These are phyloP conservation scores for Colletotrichum tropicicola DNA, from an alignment of 2,329 filamentous ascomycete species.

Conservation along the genomic window DNA sequence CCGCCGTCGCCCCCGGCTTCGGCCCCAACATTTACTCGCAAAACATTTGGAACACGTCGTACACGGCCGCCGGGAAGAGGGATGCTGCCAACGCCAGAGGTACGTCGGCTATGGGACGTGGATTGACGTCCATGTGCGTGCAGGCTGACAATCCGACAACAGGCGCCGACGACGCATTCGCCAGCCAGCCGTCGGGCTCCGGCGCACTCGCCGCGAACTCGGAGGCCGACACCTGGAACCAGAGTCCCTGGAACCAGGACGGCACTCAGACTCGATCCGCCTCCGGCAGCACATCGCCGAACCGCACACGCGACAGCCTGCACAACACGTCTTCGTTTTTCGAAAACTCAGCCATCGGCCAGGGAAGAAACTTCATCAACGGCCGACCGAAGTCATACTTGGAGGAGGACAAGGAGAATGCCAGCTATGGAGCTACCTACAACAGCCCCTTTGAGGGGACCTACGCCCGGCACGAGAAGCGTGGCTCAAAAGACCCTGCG, in stretches of 20 bases:
- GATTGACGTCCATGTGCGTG: slow-evolving; percentile 9
- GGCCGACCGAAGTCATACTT: slow-evolving; percentile 43
- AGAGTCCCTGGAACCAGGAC: slow-evolving; percentile 68
- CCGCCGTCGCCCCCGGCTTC: slow-evolving; percentile 47
- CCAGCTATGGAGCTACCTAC: slow-evolving; percentile 37
- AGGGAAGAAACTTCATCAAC: slow-evolving; percentile 42
- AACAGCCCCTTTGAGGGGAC: slow-evolving; percentile 26
- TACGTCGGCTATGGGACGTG: slow-evolving; percentile 43
- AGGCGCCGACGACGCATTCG: slow-evolving; percentile 21
- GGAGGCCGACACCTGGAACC: slow-evolving; percentile 71
- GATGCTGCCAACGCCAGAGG: slow-evolving; percentile 54
- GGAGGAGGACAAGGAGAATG: slow-evolving; percentile 49
- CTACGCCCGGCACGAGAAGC: slow-evolving; percentile 36
- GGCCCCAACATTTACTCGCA: slow-evolving; percentile 45
- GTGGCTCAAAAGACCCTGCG: slow-evolving; percentile 46
- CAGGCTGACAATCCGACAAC: slow-evolving; percentile 37
- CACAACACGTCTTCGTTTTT: slow-evolving; percentile 56
- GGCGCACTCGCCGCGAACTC: slow-evolving; percentile 74
- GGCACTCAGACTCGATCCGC: slow-evolving; percentile 51
- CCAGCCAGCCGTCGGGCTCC: slow-evolving; percentile 68
- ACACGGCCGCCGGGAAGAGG: slow-evolving; percentile 50
- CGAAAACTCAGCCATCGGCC: slow-evolving; percentile 56
- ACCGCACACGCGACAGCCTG: slow-evolving; percentile 60
- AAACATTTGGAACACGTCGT: slow-evolving; percentile 50
- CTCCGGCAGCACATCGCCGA: slow-evolving; percentile 67